Conservation (phyloP, 2,329 filamentous ascomycete genomes). For the Epichloe festucae region DNA sequence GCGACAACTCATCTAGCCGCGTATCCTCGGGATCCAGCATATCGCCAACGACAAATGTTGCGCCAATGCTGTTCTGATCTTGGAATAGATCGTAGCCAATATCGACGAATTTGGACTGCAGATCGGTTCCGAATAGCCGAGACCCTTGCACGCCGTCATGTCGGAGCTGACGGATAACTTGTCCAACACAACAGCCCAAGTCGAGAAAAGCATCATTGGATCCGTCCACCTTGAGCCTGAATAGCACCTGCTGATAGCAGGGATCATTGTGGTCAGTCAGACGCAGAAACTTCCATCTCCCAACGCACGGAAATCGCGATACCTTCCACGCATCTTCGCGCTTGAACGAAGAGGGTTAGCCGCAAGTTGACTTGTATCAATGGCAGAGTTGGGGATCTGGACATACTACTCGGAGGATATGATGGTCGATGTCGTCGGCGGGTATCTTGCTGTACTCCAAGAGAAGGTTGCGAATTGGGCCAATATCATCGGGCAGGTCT, state of each 20-base stretch:
- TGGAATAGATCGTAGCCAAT: slow-evolving; percentile 53
- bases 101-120: slow-evolving; percentile 37
- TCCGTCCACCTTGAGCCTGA: slow-evolving; percentile 24
- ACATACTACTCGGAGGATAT: slow-evolving; percentile 21
- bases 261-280: slow-evolving; percentile 28
- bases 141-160: slow-evolving; percentile 34
- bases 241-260: slow-evolving; percentile 29
- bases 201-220: slow-evolving; percentile 32
- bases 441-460: slow-evolving; percentile 26
- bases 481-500: slow-evolving; percentile 24
- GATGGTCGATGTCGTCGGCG: slow-evolving; percentile 20
- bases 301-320: slow-evolving; percentile 31
- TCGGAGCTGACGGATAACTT: slow-evolving; percentile 35
- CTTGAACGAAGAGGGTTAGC: slow-evolving; percentile 14
- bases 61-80: slow-evolving; percentile 35
- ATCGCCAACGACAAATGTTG: slow-evolving; percentile 38
- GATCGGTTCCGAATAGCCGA: slow-evolving; percentile 37
- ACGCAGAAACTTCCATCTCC: slow-evolving; percentile 36
- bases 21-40: slow-evolving; percentile 29
- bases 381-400: not conserved
- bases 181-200: slow-evolving; percentile 38
- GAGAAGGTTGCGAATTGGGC: slow-evolving; percentile 23
- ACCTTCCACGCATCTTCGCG: slow-evolving; percentile 33
- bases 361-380: not conserved
- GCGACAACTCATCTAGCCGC: slow-evolving; percentile 21